Evolutionary conservation across 129 eudicot genomes (phyloP), one percentile per base, ranked within the genome.

Genomic region (Centella asiatica): DNA sequence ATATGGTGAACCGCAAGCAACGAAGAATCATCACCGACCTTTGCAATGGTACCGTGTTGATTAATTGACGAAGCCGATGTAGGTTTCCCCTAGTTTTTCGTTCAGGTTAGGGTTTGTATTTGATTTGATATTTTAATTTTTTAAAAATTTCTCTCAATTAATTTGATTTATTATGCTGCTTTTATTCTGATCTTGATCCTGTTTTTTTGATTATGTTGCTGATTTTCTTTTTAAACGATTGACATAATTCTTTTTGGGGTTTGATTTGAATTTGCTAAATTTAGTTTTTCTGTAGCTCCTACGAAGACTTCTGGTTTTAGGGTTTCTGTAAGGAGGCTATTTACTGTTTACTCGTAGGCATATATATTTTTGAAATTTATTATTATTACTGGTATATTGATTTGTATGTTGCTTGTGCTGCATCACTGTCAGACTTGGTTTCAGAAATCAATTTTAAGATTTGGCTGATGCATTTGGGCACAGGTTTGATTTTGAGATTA

Each of bases 401-500:
- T 32, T 17, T 65, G 52, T 32, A 14, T 50, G 1, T 36, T 23
- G 0, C 5, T 20, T n/a, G 37, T 39, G 67, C 14, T 42, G 19
- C 17, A 27, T n/a, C n/a, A n/a, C n/a, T n/a, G n/a, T n/a, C 15
- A 25, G 7, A 17, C 37, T 44, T 14, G 49, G 67, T 62, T 62
- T 40, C 27, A 18, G 26, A 4, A 25, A 2, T 44, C 28, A 37
- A 6, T 4, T 19, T 7, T 1, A 17, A 6, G 10, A 36, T 59
- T 37, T 36, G 49, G 47, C 26, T 37, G 12, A 39, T 11, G 22
- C 12, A 29, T 10, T 17, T 56, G 20, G 37, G 2, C 57, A 47
- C 40, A 40, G 36, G 19, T 70, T 40, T 67, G 60, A 45, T 63
- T 57, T 55, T 45, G 47, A 65, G 78, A 57, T 63, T 36, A 71